phyloP scores from a whole-genome alignment of 2,329 filamentous ascomycete genomes.

The Arachnopeziza araneosa region DNA sequence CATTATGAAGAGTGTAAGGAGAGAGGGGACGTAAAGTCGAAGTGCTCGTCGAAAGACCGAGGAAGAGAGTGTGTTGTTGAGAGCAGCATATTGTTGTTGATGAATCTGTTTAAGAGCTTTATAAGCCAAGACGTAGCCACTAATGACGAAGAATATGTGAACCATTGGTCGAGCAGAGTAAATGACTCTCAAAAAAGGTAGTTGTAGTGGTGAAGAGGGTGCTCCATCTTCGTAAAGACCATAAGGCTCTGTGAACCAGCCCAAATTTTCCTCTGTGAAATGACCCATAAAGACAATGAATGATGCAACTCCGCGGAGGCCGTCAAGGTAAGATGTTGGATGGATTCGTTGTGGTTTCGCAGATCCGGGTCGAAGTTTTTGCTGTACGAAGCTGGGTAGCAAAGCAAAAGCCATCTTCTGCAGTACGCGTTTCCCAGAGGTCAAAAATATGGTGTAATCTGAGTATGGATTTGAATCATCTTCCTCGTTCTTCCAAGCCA shows the following conservation, averaged over 20 bases:
- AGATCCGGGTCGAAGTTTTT: conserved; percentile 24
- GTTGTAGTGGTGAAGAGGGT: conserved; percentile 37
- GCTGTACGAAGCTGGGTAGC: conserved; percentile 31
- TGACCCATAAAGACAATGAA: conserved; percentile 45
- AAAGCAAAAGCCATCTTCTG: conserved; percentile 25
- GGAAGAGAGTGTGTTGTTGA: conserved; percentile 38
- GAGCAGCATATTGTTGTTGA: conserved; percentile 33
- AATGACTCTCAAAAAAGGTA: conserved; percentile 40
- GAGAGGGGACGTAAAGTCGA: conserved; percentile 41
- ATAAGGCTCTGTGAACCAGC: conserved; percentile 32
- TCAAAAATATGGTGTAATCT: conserved; percentile 17
- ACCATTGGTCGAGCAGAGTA: conserved; percentile 44
- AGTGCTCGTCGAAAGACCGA: conserved; percentile 43
- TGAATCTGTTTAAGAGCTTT: conserved; percentile 40
- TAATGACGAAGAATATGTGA: conserved; percentile 47
- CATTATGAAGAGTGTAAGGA: conserved; percentile 39
- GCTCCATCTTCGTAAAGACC: conserved; percentile 28
- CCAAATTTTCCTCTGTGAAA: conserved; percentile 37
- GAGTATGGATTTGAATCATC: conserved; percentile 1
- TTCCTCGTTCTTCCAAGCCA: conserved; percentile 12
- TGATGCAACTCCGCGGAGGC: conserved; percentile 44
- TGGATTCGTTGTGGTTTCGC: conserved; percentile 28
- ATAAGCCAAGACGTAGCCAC: conserved; percentile 42
- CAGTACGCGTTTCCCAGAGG: conserved; percentile 19
- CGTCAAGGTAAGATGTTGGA: conserved; percentile 40